These are phyloP conservation scores for Candida succiphila DNA, from an alignment of 805 yeast species.

Conservation along the genomic window DNA sequence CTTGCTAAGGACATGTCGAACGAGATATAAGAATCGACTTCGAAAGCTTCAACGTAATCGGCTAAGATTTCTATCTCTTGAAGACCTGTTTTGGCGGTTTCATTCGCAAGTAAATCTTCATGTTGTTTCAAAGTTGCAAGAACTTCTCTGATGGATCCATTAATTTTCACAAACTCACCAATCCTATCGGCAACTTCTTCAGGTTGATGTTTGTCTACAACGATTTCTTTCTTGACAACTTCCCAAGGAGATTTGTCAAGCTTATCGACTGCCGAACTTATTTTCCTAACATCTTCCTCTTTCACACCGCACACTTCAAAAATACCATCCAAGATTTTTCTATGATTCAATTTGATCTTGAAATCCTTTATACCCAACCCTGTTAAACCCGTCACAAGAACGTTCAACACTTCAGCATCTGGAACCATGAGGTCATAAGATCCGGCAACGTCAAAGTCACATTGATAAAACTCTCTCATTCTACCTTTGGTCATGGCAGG, in stretches of 20 bases:
- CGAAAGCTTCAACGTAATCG: conserved; percentile 76
- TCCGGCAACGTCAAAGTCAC: conserved; percentile 98
- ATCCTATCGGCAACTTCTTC: conserved; percentile 90
- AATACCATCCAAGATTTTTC: conserved; percentile 92
- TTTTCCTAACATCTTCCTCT: conserved; percentile 86
- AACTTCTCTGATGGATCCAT: conserved; percentile 64
- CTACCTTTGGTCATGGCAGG: conserved; percentile 99
- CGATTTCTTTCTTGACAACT: conserved; percentile 85
- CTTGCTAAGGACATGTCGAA: conserved; percentile 94
- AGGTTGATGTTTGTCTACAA: conserved; percentile 79
- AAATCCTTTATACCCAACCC: conserved; percentile 81
- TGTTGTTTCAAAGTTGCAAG: conserved; percentile 46
- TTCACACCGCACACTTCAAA: conserved; percentile 92
- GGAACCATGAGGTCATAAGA: conserved; percentile 90
- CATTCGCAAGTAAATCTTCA: conserved; percentile 50
- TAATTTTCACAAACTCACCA: conserved; percentile 82
- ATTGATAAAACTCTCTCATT: conserved; percentile 99
- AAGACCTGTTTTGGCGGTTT: conserved; percentile 70
- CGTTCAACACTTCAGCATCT: conserved; percentile 79
- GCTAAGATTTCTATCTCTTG: conserved; percentile 69
- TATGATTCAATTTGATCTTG: conserved; percentile 88
- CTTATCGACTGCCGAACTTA: conserved; percentile 94
- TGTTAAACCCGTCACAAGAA: conserved; percentile 77
- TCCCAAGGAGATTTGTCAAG: conserved; percentile 95
- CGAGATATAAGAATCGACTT: conserved; percentile 54